Evolutionary conservation across 2,329 filamentous ascomycete species (phyloP).

Genomic region (Seiridium cupressi): DNA sequence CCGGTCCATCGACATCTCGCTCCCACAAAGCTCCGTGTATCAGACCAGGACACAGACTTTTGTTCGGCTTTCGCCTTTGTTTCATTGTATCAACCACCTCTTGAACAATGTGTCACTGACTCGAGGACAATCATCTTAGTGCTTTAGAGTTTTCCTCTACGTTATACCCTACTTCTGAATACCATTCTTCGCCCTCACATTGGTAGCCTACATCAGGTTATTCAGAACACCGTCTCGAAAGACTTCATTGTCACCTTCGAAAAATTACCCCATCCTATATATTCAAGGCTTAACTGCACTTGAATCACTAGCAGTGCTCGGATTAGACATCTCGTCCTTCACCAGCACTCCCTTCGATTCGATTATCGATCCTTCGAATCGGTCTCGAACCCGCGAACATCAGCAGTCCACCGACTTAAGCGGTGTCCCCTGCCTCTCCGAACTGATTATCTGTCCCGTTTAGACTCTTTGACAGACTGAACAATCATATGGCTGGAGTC

Average conservation of each 20-base stretch:
- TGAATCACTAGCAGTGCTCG: background rate
- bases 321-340: too few relatives aligned
- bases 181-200: background rate
- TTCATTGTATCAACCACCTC: background rate
- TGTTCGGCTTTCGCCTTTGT: background rate
- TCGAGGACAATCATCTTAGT: conserved; percentile 9
- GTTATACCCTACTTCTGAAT: conserved; percentile 7
- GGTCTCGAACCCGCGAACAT: background rate
- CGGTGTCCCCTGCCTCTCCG: background rate
- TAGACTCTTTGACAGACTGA: background rate
- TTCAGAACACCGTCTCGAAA: background rate
- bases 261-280: background rate
- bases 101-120: conserved; percentile 9
- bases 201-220: conserved; percentile 2
- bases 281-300: conserved; percentile 5
- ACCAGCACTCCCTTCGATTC: background rate
- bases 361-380: background rate
- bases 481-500: conserved; percentile 9
- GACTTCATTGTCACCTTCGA: conserved; percentile 8
- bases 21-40: background rate
- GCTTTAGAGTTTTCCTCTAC: conserved; percentile 8
- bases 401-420: background rate
- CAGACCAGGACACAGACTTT: conserved; percentile 3
- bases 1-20: background rate
- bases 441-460: background rate